Evolutionary conservation across 352 stramenopile genomes (phyloP).

Genomic region (Globisporangium middletonii): DNA sequence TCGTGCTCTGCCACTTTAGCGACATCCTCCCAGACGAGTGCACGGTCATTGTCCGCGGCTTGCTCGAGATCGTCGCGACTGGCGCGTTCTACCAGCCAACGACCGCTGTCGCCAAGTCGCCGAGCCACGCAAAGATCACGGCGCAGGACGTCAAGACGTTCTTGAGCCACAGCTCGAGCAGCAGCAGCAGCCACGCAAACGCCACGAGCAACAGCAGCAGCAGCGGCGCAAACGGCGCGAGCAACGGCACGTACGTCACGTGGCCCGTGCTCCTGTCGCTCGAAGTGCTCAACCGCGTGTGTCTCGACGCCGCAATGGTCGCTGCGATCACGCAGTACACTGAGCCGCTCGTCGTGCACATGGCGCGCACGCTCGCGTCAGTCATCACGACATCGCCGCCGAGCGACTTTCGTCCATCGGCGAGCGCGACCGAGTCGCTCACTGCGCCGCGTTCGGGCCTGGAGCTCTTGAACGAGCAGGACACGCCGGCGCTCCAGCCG

Average conservation of each 20-base stretch:
- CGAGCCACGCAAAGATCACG: constrained; percentile 41
- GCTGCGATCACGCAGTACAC: constrained; percentile 58
- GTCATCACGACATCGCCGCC: constrained; percentile 78
- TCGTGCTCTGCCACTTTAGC: constrained; percentile 73
- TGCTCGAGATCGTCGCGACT: constrained; percentile 79
- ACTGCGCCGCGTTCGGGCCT: constrained; percentile 53
- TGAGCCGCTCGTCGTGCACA: constrained; percentile 44
- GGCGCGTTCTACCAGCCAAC: constrained; percentile 55
- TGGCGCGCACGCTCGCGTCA: constrained; percentile 61
- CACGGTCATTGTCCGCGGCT: constrained; percentile 44
- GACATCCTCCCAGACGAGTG: constrained; percentile 60
- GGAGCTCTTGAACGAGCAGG: constrained; percentile 79
- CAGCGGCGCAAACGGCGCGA: constrained; percentile 9
- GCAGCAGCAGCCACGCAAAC: constrained; percentile 17
- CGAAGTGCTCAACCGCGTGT: constrained; percentile 77
- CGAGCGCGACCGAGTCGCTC: constrained; percentile 26
- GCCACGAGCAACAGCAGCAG: constrained; percentile 14
- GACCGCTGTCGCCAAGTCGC: constrained; percentile 31
- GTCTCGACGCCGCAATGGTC: constrained; percentile 58
- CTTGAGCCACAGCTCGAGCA: constrained; percentile 23
- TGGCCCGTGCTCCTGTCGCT: constrained; percentile 78
- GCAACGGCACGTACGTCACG: constrained; percentile 64
- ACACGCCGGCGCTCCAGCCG: constrained; percentile 63
- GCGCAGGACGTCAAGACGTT: constrained; percentile 69
- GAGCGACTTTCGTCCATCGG: constrained; percentile 53